Evolutionary conservation across 495 filamentous ascomycete genomes (phyloP), one percentile per base, ranked within the genome.

Genomic region (Ascobolus immersus): DNA sequence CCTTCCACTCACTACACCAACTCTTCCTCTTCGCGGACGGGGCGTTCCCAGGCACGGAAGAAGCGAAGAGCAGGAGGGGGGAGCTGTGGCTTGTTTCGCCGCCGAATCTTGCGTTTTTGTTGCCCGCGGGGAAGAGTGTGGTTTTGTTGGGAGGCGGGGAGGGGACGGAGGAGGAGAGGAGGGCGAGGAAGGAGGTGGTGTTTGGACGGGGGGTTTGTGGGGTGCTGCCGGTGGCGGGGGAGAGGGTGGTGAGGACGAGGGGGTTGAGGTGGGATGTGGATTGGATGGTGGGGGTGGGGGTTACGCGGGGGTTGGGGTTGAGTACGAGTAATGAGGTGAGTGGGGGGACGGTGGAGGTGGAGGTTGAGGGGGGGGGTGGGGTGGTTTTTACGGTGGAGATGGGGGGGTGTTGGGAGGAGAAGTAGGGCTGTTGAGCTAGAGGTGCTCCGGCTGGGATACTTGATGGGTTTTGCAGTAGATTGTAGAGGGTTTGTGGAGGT

Each of bases 261-360:
- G 86, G 86, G 0, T 55, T 96, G 28, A 69, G 84, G 45, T 96
- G 86, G 84, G 78, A 96, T 52, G 73, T 96, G 1, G 40, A 59
- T 4, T n/a, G n/a, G n/a, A n/a, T n/a, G n/a, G n/a, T n/a, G 36
- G 56, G 74, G 34, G 84, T 79, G 75, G 52, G 59, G 39, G 92
- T 81, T 0, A 59, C 65, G 43, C 80, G 94, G 51, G 86, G 84
- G 0, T 69, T 69, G 0, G 67, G 73, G 44, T 53, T 96, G 39
- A 92, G 81, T 45, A 94, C 86, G 28, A 96, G 86, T 52, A 96
- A 96, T 55, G 75, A 82, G 45, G 64, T 90, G 18, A 53, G 55
- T 21, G 57, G 56, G 30, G 55, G 52, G 10, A n/a, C n/a, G n/a
- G n/a, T n/a, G n/a, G 47, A 59, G 37, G 61, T 89, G 2, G 57